Percentiles rank a stretch among this genome's conserved stretches.
Conservation (phyloP, 805 yeast species). For the Starmerella geochares region DNA sequence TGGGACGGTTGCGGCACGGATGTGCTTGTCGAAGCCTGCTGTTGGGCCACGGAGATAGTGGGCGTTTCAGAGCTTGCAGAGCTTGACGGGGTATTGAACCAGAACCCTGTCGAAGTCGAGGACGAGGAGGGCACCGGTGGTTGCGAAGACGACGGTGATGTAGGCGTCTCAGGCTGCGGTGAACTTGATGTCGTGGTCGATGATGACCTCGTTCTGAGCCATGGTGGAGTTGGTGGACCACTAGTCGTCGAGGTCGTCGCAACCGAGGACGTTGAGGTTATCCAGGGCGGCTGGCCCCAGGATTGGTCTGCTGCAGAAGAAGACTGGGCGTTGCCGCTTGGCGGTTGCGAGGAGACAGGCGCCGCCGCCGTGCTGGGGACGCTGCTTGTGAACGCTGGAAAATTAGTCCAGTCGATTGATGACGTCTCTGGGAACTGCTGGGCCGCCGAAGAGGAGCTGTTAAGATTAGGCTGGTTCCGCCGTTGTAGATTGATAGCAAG, state of each 20-base stretch:
- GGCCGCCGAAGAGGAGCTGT: conserved; percentile 2
- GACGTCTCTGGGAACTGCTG: not conserved
- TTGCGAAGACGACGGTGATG: not conserved
- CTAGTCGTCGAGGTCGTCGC: not conserved
- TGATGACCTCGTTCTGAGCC: not conserved
- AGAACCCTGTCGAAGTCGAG: not conserved
- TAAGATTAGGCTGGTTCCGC: not conserved
- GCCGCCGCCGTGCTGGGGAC: not conserved
- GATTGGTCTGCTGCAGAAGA: not conserved
- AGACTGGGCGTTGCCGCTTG: too few relatives aligned
- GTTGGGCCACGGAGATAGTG: not conserved
- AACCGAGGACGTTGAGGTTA: not conserved
- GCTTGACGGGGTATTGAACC: not conserved
- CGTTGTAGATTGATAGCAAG: not conserved
- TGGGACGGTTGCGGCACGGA: not conserved
- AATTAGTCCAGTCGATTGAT: conserved; percentile 1
- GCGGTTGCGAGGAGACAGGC: not conserved
- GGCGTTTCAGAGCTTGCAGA: conserved; percentile 1
- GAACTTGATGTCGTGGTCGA: not conserved
- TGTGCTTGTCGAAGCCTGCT: not conserved
- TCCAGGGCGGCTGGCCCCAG: not conserved
- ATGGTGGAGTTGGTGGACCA: not conserved
- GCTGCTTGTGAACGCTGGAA: not conserved
- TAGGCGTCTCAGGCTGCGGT: not conserved
- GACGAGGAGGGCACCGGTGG: not conserved